Conservation (phyloP, 495 filamentous ascomycete genomes). For the Darksidea phi region DNA sequence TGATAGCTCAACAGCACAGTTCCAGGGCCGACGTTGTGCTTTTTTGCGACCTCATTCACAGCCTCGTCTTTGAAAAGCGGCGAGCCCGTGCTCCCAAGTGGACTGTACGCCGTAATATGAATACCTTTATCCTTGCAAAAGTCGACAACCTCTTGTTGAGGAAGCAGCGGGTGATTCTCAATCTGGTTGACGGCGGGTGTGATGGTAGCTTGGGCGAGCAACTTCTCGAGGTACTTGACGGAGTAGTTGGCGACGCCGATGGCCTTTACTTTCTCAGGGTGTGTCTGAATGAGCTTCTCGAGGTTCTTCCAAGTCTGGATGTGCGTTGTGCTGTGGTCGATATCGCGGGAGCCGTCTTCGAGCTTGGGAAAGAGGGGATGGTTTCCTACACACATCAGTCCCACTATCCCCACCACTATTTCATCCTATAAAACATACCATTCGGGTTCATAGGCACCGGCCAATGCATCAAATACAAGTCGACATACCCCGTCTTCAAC, state of each 20-base stretch:
- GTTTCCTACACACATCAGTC: conserved; percentile 53
- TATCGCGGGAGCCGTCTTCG: conserved; percentile 66
- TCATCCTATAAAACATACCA: too few relatives aligned
- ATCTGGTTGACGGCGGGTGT: conserved; percentile 88
- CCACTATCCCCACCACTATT: conserved; percentile 2
- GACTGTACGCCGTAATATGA: conserved; percentile 73
- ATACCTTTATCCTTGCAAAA: conserved; percentile 71
- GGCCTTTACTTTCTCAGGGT: conserved; percentile 64
- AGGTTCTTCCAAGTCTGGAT: conserved; percentile 76
- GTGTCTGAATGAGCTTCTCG: conserved; percentile 65
- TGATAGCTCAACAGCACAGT: conserved; percentile 75
- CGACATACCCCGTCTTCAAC: conserved; percentile 75
- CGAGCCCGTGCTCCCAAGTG: conserved; percentile 74
- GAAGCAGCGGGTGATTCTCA: conserved; percentile 82
- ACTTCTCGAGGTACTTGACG: conserved; percentile 66
- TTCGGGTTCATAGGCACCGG: conserved; percentile 78
- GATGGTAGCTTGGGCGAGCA: conserved; percentile 64
- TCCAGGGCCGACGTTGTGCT: conserved; percentile 61
- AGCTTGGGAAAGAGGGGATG: conserved; percentile 74
- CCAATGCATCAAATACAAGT: conserved; percentile 82
- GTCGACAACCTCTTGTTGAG: conserved; percentile 82
- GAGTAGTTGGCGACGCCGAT: conserved; percentile 88
- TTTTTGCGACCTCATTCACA: conserved; percentile 67
- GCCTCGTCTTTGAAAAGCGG: conserved; percentile 67
- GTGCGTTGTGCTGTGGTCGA: conserved; percentile 63